Evolutionary conservation across 1,284 basidiomycete species (phyloP).

Genomic region (Leccinum pachyderme): DNA sequence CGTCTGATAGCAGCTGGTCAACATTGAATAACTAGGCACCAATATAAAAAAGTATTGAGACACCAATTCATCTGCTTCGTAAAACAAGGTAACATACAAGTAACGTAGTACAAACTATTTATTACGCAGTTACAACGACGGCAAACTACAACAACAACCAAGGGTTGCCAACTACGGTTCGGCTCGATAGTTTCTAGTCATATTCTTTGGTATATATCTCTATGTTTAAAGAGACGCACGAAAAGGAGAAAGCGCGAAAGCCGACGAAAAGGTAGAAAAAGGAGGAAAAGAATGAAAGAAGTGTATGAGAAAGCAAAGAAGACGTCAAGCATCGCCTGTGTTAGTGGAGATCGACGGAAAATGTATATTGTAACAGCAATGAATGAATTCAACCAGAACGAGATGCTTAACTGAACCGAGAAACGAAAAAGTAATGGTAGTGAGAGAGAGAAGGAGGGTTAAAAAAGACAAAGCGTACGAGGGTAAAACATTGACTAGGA

Average conservation of each 20-base stretch:
- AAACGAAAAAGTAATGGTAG: not conserved
- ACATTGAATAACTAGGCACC: no score
- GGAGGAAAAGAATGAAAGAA: not conserved
- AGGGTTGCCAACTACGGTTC: not conserved
- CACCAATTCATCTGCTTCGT: not conserved
- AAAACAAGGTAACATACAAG: not conserved
- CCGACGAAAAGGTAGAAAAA: not conserved
- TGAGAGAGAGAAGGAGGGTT: not conserved
- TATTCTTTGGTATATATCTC: slow-evolving; percentile 30
- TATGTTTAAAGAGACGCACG: slow-evolving; percentile 13
- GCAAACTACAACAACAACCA: slow-evolving; percentile 3
- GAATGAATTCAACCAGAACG: slow-evolving; percentile 6
- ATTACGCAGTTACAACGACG: not conserved
- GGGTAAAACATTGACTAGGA: not conserved
- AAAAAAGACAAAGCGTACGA: not conserved
- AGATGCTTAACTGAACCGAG: slow-evolving; percentile 3
- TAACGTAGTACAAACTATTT: not conserved
- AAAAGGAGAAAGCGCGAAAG: not conserved
- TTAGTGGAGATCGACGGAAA: slow-evolving; percentile 3
- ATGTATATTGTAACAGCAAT: slow-evolving; percentile 8
- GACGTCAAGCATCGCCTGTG: slow-evolving; percentile 10
- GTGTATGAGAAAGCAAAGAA: not conserved
- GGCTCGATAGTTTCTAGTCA: slow-evolving; percentile 21
- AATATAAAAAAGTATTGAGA: no score
- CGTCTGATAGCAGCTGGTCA: no score